Conservation (phyloP, 805 yeast genomes). For the Yarrowia sp. region DNA sequence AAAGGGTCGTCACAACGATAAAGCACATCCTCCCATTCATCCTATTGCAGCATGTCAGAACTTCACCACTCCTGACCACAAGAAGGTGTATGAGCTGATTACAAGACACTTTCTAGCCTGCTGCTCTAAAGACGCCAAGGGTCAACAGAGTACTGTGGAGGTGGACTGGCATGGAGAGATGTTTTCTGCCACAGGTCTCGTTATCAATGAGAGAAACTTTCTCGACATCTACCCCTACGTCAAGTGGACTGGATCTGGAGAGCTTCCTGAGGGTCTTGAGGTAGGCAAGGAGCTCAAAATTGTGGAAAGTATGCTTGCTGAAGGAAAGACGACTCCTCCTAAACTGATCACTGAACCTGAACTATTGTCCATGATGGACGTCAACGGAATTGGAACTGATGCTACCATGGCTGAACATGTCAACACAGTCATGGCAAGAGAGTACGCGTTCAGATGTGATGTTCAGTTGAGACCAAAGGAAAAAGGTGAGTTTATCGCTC, state of each 20-base stretch:
- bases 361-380: conserved; percentile 91
- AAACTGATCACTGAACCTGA: conserved; percentile 88
- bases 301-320: conserved; percentile 62
- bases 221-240: conserved; percentile 80
- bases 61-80: conserved; percentile 58
- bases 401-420: conserved; percentile 99
- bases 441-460: conserved; percentile 62
- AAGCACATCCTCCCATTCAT: conserved; percentile 98
- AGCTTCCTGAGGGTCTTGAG: conserved; percentile 65
- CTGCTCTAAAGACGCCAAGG: conserved; percentile 90
- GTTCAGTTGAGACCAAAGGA: conserved; percentile 33
- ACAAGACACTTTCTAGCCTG: conserved; percentile 88
- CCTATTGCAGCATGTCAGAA: conserved; percentile 60
- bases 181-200: conserved; percentile 76
- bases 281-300: conserved; percentile 66
- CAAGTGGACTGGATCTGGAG: conserved; percentile 71
- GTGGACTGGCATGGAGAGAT: conserved; percentile 80
- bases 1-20: conserved; percentile 82
- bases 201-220: conserved; percentile 75
- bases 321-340: conserved; percentile 85
- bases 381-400: conserved; percentile 97
- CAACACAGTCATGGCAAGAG: conserved; percentile 72
- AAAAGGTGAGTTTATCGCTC: conserved; percentile 57
- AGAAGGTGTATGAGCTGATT: conserved; percentile 83
- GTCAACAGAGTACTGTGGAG: conserved; percentile 66